Conservation (phyloP, 768 basidiomycete species). For the Naganishia friedmannii region DNA sequence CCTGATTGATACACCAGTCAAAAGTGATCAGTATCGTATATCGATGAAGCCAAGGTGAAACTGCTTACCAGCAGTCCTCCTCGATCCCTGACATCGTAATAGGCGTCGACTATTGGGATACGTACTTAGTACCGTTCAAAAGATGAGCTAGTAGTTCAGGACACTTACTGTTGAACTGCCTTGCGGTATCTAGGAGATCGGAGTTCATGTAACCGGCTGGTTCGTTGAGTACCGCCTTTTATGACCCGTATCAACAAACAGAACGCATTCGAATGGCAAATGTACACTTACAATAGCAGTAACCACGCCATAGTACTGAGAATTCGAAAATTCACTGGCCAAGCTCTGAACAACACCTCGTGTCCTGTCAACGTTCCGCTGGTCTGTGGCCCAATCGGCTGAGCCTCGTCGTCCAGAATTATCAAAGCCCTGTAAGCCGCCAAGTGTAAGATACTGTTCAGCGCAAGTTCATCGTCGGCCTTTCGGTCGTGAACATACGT, state of each 20-base stretch:
- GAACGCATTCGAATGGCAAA: not conserved
- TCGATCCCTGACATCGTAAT: constrained; percentile 47
- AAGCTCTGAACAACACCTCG: constrained; percentile 40
- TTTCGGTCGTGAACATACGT: not conserved
- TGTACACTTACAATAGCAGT: constrained; percentile 39
- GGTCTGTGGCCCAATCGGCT: constrained; percentile 40
- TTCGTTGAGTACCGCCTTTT: constrained; percentile 46
- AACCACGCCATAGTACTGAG: constrained; percentile 46
- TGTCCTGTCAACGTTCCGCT: constrained; percentile 43
- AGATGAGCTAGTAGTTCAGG: too few relatives aligned
- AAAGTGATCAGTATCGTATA: not conserved
- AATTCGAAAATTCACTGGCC: constrained; percentile 45
- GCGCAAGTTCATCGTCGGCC: not conserved
- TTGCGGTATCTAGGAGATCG: constrained; percentile 38
- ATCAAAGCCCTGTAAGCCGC: constrained; percentile 33
- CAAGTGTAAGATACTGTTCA: not conserved
- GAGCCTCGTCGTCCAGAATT: constrained; percentile 45
- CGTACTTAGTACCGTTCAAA: not conserved
- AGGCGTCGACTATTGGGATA: constrained; percentile 38
- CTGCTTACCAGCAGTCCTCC: constrained; percentile 12
- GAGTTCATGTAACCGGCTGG: constrained; percentile 44
- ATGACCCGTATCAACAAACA: not conserved
- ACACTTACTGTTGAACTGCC: constrained; percentile 28
- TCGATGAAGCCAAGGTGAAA: not conserved
- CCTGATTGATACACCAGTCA: not conserved